These are phyloP conservation scores for Marchantia paleacea DNA, from an alignment of 225 moss, liverwort and hornwort genomes.

Conservation along the genomic window DNA sequence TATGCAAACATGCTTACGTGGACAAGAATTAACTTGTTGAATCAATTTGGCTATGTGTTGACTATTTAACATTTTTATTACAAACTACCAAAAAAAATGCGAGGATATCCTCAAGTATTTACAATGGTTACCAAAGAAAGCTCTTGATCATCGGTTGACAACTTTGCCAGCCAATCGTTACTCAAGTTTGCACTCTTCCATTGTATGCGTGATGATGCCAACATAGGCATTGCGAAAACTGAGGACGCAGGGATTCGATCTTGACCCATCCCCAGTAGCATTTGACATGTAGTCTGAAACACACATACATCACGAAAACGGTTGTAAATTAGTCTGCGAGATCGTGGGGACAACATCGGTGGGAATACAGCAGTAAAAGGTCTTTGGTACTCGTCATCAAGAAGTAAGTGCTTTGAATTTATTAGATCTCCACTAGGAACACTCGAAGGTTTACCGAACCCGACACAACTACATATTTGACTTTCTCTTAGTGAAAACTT, in stretches of 20 bases:
- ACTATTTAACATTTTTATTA: conserved; percentile 27
- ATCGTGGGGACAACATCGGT: neutral
- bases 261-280: conserved; percentile 89
- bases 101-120: conserved; percentile 40
- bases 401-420: too few relatives aligned
- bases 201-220: conserved; percentile 88
- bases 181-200: conserved; percentile 75
- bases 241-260: conserved; percentile 88
- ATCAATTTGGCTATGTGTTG: conserved; percentile 14
- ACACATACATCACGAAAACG: neutral
- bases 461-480: too few relatives aligned
- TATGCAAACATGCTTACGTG: conserved; percentile 4
- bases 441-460: too few relatives aligned
- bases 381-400: neutral
- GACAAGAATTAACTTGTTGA: conserved; percentile 11
- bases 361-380: neutral
- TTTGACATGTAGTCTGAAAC: conserved; percentile 73
- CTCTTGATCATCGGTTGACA: conserved; percentile 37
- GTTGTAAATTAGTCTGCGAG: neutral
- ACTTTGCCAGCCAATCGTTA: conserved; percentile 69
- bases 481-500: too few relatives aligned
- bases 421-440: too few relatives aligned
- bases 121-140: conserved; percentile 29
- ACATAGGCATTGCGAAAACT: conserved; percentile 98
- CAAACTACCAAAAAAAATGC: conserved; percentile 33